Conservation (phyloP, 495 filamentous ascomycete genomes). For the Aspergillus mulundensis region DNA sequence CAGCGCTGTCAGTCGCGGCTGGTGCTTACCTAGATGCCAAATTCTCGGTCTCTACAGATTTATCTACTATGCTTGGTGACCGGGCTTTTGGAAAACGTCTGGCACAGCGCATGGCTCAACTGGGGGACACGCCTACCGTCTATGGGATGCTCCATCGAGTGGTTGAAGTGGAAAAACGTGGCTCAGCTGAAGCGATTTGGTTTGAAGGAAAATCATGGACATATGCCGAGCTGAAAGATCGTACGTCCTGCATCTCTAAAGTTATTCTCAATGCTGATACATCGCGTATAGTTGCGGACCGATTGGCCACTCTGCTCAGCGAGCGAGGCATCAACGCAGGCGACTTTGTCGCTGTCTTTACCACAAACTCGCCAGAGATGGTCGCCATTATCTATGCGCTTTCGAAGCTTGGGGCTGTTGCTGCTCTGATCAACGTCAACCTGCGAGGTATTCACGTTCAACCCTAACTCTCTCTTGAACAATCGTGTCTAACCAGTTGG, state of each 20-base stretch:
- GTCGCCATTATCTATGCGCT: slow-evolving; percentile 75
- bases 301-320: slow-evolving; percentile 41
- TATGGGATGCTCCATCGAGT: slow-evolving; percentile 44
- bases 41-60: slow-evolving; percentile 40
- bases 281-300: slow-evolving; percentile 36
- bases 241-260: slow-evolving; percentile 24
- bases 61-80: slow-evolving; percentile 31
- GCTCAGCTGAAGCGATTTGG: slow-evolving; percentile 41
- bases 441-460: slow-evolving; percentile 64
- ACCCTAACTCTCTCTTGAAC: background rate
- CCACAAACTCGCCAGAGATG: slow-evolving; percentile 74
- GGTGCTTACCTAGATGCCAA: slow-evolving; percentile 51
- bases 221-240: slow-evolving; percentile 44
- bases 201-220: slow-evolving; percentile 51
- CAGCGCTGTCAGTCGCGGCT: slow-evolving; percentile 37
- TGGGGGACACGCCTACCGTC: slow-evolving; percentile 42
- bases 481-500: background rate
- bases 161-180: slow-evolving; percentile 36
- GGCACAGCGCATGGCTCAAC: slow-evolving; percentile 31
- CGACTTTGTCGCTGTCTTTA: slow-evolving; percentile 46
- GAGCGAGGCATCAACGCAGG: slow-evolving; percentile 31
- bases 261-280: background rate
- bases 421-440: slow-evolving; percentile 93
- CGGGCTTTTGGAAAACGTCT: slow-evolving; percentile 32
- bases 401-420: slow-evolving; percentile 77